Base-by-base conservation (phyloP, 768 basidiomycete genomes). In the Mycena leptocephala region DNA sequence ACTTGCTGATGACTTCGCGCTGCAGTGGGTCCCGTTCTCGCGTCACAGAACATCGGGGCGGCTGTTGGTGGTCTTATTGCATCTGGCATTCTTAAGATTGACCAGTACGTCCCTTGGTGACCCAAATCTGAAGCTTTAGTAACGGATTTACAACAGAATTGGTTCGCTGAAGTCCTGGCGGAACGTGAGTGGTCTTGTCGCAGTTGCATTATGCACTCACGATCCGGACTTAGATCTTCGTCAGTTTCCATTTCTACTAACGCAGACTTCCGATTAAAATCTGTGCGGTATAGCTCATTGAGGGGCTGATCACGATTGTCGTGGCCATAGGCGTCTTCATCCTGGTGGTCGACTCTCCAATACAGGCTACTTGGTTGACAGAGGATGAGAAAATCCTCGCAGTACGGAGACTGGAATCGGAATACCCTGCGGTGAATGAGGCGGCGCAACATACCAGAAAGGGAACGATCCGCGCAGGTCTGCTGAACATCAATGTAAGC, bases 381-480 rank as follows among this genome's bases (percentile, higher is more conserved):
- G 24, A 26, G 51, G 66, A 67, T 48, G 66, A 67, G 51, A 67
- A 67, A 32, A 55, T 55, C 51, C 66, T 67, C n/a, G 66, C 66
- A 30, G 35, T 67, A 20, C 28, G 66, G n/a, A 55, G 66, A 35
- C 66, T 67, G 22, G 66, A 67, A 39, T 55, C 66, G 66, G 66
- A 67, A 24, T 67, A 67, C 24, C 66, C 66, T 35, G 66, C 66
- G n/a, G 51, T 67, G 22, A 55, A 37, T 32, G 51, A 67, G 51
- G 66, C 32, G 10, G 66, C 66, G 33, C 66, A 67, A 26, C 66
- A 55, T 55, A 67, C 66, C 33, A 67, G 51, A 32, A 39, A 35
- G 24, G 51, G 39, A 37, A 67, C 66, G 24, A 53, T 67, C 51
- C 66, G 51, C 2, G 30, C 30, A 46, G 66, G 66, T 33, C 51